Percentiles rank a stretch among this genome's conserved stretches.
Evolutionary conservation across 139 green algal species (phyloP).

Genomic region (Chlorella sp.): DNA sequence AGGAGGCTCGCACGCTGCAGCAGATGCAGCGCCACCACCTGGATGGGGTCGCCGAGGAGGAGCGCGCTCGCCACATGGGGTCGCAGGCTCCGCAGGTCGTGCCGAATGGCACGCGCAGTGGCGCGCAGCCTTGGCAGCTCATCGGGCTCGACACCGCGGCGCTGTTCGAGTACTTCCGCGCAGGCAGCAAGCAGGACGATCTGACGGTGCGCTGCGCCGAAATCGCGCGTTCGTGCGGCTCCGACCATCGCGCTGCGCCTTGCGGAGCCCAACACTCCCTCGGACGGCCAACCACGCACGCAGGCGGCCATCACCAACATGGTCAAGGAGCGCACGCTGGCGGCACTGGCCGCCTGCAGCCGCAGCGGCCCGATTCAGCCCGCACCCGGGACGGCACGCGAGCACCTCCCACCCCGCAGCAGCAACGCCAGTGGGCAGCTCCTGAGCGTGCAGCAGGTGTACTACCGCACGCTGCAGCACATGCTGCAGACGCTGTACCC

Average conservation of each 20-base stretch:
- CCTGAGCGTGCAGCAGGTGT: neutral
- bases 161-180: neutral
- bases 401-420: neutral
- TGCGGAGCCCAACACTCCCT: neutral
- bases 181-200: neutral
- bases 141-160: neutral
- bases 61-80: too few relatives aligned
- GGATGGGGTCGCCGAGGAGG: too few relatives aligned
- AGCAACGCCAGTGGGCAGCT: neutral
- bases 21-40: too few relatives aligned
- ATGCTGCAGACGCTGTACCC: neutral
- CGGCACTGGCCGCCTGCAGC: neutral
- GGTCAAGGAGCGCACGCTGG: neutral
- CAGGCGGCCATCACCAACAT: neutral
- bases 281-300: neutral
- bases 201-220: neutral
- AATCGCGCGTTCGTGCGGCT: neutral
- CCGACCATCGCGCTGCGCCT: neutral
- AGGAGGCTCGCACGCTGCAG: too few relatives aligned
- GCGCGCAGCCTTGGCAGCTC: slow-evolving; percentile 4
- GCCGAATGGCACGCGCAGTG: too few relatives aligned
- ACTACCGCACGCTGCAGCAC: neutral
- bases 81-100: too few relatives aligned
- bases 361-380: too few relatives aligned
- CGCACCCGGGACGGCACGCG: too few relatives aligned